Percentiles rank a stretch among this genome's conserved stretches.
phyloP scores from a whole-genome alignment of 331 rosid species.

The Cucumis variabilis region DNA sequence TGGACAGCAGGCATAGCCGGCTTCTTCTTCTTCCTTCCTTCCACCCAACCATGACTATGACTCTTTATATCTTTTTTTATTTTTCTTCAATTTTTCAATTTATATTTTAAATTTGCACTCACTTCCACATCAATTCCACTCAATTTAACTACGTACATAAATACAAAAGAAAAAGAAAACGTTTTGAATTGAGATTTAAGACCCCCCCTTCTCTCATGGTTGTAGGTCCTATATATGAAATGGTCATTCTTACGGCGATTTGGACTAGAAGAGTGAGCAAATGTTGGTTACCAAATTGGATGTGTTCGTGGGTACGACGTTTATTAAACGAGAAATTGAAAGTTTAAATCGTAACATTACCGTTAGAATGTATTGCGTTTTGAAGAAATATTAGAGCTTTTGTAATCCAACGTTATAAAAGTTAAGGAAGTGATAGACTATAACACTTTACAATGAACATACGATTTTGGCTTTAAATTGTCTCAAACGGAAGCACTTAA shows the following conservation, averaged over 20 bases:
- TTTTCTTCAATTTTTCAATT: not conserved
- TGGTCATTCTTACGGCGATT: not conserved
- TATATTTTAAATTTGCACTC: not conserved
- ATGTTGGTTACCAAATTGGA: too few species aligned
- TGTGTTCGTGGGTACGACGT: too few species aligned
- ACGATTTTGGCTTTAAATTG: too few species aligned
- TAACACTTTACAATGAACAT: too few species aligned
- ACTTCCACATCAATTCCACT: not conserved
- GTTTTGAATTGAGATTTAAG: not conserved
- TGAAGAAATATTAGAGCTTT: too few species aligned
- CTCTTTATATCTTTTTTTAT: not conserved
- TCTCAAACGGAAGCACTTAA: too few species aligned
- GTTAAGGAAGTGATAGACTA: too few species aligned
- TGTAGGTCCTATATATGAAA: not conserved
- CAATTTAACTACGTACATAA: not conserved
- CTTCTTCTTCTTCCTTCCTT: slow-evolving; percentile 15
- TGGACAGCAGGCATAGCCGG: slow-evolving; percentile 34
- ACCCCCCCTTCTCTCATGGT: not conserved
- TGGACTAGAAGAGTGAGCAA: not conserved
- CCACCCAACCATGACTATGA: slow-evolving; percentile 15
- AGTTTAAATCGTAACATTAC: too few species aligned
- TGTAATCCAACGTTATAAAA: too few species aligned
- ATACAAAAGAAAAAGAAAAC: not conserved
- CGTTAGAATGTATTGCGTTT: too few species aligned
- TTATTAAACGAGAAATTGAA: too few species aligned